Evolutionary conservation across 2,329 filamentous ascomycete genomes (phyloP).

Genomic region (Ophiosphaerella herpotricha): DNA sequence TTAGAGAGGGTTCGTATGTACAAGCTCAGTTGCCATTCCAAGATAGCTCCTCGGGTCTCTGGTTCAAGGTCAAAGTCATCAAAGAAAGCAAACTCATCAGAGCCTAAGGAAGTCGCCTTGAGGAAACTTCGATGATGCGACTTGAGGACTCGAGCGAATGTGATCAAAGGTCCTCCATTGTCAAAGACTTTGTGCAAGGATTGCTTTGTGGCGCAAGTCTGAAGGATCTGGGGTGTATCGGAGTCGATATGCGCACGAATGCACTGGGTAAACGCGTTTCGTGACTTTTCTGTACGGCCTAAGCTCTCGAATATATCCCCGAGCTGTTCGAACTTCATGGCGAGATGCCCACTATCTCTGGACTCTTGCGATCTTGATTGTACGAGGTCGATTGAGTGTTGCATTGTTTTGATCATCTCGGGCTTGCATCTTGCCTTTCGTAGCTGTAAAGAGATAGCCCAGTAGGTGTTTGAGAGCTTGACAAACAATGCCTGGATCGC

Average conservation of each 20-base stretch:
- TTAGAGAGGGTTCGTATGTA: conserved; percentile 35
- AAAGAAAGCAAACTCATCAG: conserved; percentile 53
- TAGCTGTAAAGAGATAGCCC: conserved; percentile 61
- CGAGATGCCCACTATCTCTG: conserved; percentile 63
- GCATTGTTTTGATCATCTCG: conserved; percentile 61
- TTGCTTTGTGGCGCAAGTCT: conserved; percentile 53
- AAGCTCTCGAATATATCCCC: conserved; percentile 63
- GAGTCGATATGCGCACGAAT: conserved; percentile 65
- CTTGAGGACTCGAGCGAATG: conserved; percentile 63
- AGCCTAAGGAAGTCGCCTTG: conserved; percentile 51
- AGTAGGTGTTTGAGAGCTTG: conserved; percentile 74
- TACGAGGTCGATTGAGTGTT: conserved; percentile 67
- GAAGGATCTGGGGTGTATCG: conserved; percentile 61
- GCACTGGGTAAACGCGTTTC: conserved; percentile 64
- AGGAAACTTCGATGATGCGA: conserved; percentile 61
- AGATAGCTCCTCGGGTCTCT: conserved; percentile 41
- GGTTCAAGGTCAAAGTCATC: conserved; percentile 38
- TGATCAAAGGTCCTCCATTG: conserved; percentile 54
- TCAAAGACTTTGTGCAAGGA: conserved; percentile 61
- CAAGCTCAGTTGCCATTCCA: conserved; percentile 51
- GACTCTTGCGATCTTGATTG: conserved; percentile 60
- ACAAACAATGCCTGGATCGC: conserved; percentile 50
- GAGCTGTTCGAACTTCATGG: conserved; percentile 69
- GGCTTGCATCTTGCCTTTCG: conserved; percentile 53
- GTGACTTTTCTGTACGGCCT: conserved; percentile 61